Base-by-base conservation (phyloP, 2,329 filamentous ascomycete genomes). In the Trichoderma oligosporum region DNA sequence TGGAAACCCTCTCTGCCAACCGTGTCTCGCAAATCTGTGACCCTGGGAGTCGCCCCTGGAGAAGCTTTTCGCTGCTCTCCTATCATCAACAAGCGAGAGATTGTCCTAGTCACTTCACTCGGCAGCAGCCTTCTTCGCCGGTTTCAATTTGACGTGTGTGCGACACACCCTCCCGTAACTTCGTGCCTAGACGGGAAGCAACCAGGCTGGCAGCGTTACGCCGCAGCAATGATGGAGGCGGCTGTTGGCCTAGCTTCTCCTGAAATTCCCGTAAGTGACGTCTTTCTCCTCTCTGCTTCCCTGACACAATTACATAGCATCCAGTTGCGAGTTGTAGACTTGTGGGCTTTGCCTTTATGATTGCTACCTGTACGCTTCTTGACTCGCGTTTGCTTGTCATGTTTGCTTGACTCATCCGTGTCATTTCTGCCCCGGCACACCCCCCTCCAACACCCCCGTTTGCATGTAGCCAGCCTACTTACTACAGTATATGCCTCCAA, bases 401-500 rank as follows among this genome's bases (percentile, higher is more conserved):
- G 7, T 27, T 22, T 20, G 25, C 42, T 39, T 7, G n/a, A n/a
- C n/a, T n/a, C 14, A 11, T n/a, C 27, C 36, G 18, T 38, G 16
- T 39, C 25, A 24, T 54, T 27, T 45, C 25, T 51, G 29, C 16
- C 41, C 44, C 22, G 12, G n/a, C 57, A 48, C 57, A 47, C 51
- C 44, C 56, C 47, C 39, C 33, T 27, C 57, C 51, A 53, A 39
- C 47, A 53, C 57, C 57, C 57, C 44, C 49, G 20, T 47, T 48
- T 56, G 27, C 45, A 18, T 41, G 45, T 48, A 27, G 25, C 16
- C 31, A 33, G n/a, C 48, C 42, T 47, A 25, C 56, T 22, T 46
- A n/a, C 41, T 27, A 16, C 31, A 41, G 25, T 25, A 29, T 24
- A 35, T 20, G 51, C 31, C n/a, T n/a, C n/a, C 51, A 27, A 20